A percentile compares a stretch with the other conserved stretches of the same genome.
Evolutionary conservation across 345 rosid species (phyloP).

Genomic region (Iberis pinnata): DNA sequence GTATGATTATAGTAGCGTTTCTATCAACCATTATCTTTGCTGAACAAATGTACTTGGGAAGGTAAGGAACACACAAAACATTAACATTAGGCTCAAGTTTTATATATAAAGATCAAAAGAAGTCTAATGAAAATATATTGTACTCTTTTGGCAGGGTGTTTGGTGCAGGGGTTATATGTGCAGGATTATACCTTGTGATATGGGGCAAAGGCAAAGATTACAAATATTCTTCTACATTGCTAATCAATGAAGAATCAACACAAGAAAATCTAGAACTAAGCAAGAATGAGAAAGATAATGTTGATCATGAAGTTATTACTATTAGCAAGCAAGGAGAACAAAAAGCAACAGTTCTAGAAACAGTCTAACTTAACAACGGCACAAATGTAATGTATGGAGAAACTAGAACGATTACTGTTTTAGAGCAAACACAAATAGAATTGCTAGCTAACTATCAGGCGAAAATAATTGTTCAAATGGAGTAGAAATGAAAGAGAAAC

Average conservation of each 20-base stretch:
- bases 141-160: constrained; percentile 40
- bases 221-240: constrained; percentile 9
- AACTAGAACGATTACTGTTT: no score
- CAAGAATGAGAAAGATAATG: constrained; percentile 10
- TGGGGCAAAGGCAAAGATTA: constrained; percentile 82
- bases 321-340: constrained; percentile 26
- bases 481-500: no score
- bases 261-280: constrained; percentile 23
- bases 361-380: constrained; percentile 6
- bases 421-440: no score
- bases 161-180: constrained; percentile 64
- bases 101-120: neutral
- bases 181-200: constrained; percentile 62
- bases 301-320: constrained; percentile 30
- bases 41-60: constrained; percentile 66
- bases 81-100: neutral
- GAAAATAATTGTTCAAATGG: no score
- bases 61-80: constrained; percentile 34
- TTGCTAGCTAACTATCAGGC: no score
- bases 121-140: neutral
- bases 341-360: constrained; percentile 5
- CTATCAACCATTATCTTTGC: constrained; percentile 53
- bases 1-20: constrained; percentile 65
- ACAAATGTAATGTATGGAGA: no score
- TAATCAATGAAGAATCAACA: no score